Percentiles rank a stretch among this genome's conserved stretches.
Conservation (phyloP, 306 rosid species). For the Vigna angularis region DNA sequence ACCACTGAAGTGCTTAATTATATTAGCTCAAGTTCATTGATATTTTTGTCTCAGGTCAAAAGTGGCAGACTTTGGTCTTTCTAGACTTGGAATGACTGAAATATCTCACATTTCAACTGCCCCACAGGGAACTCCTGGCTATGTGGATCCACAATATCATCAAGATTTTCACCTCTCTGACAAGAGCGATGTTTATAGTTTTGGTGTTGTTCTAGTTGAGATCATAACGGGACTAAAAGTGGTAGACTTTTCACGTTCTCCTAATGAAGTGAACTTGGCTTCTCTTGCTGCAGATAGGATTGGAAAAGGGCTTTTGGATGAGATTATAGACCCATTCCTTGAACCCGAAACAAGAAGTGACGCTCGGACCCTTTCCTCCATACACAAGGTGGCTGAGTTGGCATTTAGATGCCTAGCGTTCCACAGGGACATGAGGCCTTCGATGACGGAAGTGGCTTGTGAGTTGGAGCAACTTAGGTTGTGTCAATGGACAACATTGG, state of each 20-base stretch:
- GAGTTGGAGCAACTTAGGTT: constrained; percentile 71
- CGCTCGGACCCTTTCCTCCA: constrained; percentile 56
- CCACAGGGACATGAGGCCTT: constrained; percentile 91
- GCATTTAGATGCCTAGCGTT: constrained; percentile 94
- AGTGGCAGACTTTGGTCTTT: constrained; percentile 96
- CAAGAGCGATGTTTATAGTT: constrained; percentile 92
- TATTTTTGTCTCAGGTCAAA: constrained; percentile 57
- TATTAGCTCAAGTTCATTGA: not conserved
- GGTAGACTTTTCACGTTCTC: constrained; percentile 84
- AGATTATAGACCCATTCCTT: constrained; percentile 77
- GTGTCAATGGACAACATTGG: constrained; percentile 52
- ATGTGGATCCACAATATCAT: constrained; percentile 94
- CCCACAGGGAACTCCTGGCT: constrained; percentile 98
- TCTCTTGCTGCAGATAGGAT: constrained; percentile 71
- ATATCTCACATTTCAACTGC: constrained; percentile 89
- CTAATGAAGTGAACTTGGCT: constrained; percentile 81
- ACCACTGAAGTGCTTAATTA: too few species aligned
- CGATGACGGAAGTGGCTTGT: constrained; percentile 85
- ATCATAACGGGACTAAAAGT: constrained; percentile 80
- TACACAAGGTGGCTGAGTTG: constrained; percentile 81
- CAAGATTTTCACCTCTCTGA: constrained; percentile 94
- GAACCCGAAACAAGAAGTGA: constrained; percentile 45
- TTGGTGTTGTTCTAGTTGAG: constrained; percentile 93
- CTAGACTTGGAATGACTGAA: constrained; percentile 81
- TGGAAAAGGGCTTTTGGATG: constrained; percentile 65